These are phyloP conservation scores for Chaetomium tenue DNA, from an alignment of 495 filamentous ascomycete species.

Conservation along the genomic window DNA sequence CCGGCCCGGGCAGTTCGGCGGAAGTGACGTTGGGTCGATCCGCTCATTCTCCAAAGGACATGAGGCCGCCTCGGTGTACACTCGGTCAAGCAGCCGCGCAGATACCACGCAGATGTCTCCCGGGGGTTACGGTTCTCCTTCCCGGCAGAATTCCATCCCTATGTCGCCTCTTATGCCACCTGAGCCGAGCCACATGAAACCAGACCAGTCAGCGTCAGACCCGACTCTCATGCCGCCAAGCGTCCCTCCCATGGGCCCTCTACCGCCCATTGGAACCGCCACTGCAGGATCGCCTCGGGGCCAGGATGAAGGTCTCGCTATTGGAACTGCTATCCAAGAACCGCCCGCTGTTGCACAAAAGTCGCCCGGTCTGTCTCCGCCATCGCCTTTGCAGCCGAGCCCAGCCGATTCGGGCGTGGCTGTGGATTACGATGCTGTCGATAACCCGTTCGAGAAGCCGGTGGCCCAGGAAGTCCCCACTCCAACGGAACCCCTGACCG, in stretches of 20 bases:
- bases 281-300: constrained; percentile 2
- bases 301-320: constrained; percentile 30
- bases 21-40: constrained; percentile 58
- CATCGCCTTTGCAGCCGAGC: constrained; percentile 29
- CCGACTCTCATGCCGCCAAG: constrained; percentile 14
- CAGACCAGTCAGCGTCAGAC: constrained; percentile 12
- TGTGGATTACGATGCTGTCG: constrained; percentile 24
- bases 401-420: constrained; percentile 32
- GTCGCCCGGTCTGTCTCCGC: constrained; percentile 24
- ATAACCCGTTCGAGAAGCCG: constrained; percentile 26
- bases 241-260: constrained; percentile 11
- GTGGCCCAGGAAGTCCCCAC: constrained; percentile 21
- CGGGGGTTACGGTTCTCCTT: constrained; percentile 26
- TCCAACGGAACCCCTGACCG: constrained; percentile 18
- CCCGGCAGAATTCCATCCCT: constrained; percentile 32
- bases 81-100: constrained; percentile 43
- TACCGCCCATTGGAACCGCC: constrained; percentile 19
- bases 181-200: constrained; percentile 28
- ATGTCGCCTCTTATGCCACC: constrained; percentile 28
- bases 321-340: constrained; percentile 37
- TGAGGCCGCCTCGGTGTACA: constrained; percentile 65
- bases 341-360: constrained; percentile 38
- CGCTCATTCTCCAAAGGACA: constrained; percentile 51
- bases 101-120: constrained; percentile 21
- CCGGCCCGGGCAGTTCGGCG: constrained; percentile 60